Percentiles rank a stretch among this genome's conserved stretches.
These are phyloP conservation scores for Cladochytrium replicatum DNA, from an alignment of 192 early-diverging fungal species.

Conservation along the genomic window DNA sequence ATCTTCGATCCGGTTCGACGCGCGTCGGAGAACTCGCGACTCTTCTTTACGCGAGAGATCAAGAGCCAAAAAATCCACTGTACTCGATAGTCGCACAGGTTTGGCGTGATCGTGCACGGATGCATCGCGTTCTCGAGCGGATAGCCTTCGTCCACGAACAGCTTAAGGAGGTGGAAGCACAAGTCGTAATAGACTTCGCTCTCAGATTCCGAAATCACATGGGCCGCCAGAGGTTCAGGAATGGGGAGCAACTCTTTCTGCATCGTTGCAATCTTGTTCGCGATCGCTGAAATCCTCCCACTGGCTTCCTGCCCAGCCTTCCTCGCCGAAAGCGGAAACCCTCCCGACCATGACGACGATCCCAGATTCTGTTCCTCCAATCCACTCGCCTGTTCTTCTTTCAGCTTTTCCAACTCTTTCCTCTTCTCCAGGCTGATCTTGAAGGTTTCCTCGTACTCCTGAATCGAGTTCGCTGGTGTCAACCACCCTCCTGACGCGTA, in stretches of 20 bases:
- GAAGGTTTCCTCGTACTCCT: slow-evolving; percentile 22
- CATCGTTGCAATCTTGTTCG: slow-evolving; percentile 3
- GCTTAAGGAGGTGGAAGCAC: slow-evolving; percentile 63
- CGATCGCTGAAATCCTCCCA: no score
- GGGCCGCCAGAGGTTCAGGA: slow-evolving; percentile 1
- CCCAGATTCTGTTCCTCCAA: neutral
- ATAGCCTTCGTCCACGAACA: slow-evolving; percentile 35
- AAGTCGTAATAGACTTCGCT: slow-evolving; percentile 35
- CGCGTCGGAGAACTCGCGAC: slow-evolving; percentile 38
- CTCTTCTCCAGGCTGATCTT: no score
- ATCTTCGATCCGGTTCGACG: slow-evolving; percentile 4
- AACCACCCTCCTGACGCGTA: slow-evolving; percentile 31
- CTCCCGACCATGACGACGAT: neutral
- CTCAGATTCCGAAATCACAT: neutral
- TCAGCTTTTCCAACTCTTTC: slow-evolving; percentile 2
- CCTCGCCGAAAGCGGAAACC: no score
- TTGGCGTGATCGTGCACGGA: slow-evolving; percentile 44
- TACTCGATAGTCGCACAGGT: slow-evolving; percentile 56
- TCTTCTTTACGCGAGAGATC: slow-evolving; percentile 26
- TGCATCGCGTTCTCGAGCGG: slow-evolving; percentile 49
- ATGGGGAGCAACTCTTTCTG: no score
- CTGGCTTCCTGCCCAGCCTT: no score
- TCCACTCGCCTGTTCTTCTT: neutral
- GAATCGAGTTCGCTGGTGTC: slow-evolving; percentile 21
- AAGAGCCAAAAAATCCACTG: slow-evolving; percentile 56